Evolutionary conservation across 2,329 filamentous ascomycete genomes (phyloP), one percentile per base, ranked within the genome.

Genomic region (Hypoxylon sp.): DNA sequence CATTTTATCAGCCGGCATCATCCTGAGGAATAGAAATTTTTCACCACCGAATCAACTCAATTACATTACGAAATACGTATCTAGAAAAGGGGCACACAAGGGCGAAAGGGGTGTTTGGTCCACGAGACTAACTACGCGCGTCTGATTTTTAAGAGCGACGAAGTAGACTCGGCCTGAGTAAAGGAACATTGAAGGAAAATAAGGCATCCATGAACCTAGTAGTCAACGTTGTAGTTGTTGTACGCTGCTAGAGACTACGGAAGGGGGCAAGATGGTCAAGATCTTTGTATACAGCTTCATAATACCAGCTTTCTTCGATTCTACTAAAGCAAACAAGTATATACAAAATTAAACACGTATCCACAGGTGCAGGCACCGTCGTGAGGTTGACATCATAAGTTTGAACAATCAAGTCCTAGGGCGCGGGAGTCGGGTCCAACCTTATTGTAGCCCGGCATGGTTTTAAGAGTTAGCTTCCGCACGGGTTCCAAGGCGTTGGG

Each of bases 211-310:
- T 10, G 65, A 61, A 62, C 62, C 37, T 37, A 63, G 65, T 65
- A 63, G 65, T 65, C 62, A 58, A 66, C 51, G 62, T 55, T 42
- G 53, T 56, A 55, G 37, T 22, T 22, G 19, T 22, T 44, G 39
- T 19, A 22, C 39, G 39, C 17, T 44, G 39, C 39, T 10, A 67
- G 60, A 64, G 37, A 48, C 11, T 46, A 59, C 52, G 51, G 55
- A 39, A 46, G 17, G 29, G 48, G 42, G 61, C 37, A 17, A 50
- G 14, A 35, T 8, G n/a, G n/a, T 17, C 24, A 54, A 68, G 66
- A 63, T 70, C 62, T 75, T 75, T 73, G 72, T 74, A 75, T 74
- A 76, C 67, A 77, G 71, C 70, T 72, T 70, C 72, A 69, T 76
- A 77, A 76, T 77, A 76, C 56, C 71, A 73, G 70, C 68, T 70